phyloP scores from a whole-genome alignment of 805 yeast species.

The Starmera quercuum region DNA sequence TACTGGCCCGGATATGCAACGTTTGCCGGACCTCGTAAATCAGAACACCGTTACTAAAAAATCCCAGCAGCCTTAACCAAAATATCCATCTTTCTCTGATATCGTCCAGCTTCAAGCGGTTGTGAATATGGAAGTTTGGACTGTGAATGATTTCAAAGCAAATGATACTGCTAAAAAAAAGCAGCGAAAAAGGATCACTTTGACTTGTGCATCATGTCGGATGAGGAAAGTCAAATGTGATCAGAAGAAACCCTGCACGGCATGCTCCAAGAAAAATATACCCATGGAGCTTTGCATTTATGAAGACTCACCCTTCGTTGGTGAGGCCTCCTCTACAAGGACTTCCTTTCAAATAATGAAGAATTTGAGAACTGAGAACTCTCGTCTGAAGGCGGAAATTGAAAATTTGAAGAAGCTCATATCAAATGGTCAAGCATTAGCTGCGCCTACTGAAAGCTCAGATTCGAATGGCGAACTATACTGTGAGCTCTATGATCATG shows the following conservation, averaged over 20 bases:
- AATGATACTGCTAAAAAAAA: conserved; percentile 7
- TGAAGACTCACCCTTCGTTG: conserved; percentile 20
- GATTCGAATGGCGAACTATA: background rate
- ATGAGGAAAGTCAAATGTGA: conserved; percentile 17
- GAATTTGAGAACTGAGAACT: conserved; percentile 11
- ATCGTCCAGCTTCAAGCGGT: background rate
- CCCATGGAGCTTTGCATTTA: conserved; percentile 18
- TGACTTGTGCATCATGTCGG: conserved; percentile 14
- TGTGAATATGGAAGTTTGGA: conserved; percentile 2
- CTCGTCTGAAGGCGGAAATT: conserved; percentile 9
- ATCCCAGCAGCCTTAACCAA: no score
- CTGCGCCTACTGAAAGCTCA: background rate
- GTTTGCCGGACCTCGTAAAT: no score
- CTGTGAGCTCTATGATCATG: background rate
- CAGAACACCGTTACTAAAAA: no score
- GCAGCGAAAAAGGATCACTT: conserved; percentile 12
- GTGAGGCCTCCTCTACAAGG: conserved; percentile 10
- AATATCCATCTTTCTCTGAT: no score
- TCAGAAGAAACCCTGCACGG: conserved; percentile 14
- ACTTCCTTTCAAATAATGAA: conserved; percentile 7
- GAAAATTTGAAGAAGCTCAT: conserved; percentile 4
- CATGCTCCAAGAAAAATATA: conserved; percentile 15
- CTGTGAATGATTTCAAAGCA: background rate
- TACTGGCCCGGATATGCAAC: no score
- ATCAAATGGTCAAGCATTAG: no score